Evolutionary conservation across 805 yeast genomes (phyloP).

Genomic region (Teunomyces kruisii): DNA sequence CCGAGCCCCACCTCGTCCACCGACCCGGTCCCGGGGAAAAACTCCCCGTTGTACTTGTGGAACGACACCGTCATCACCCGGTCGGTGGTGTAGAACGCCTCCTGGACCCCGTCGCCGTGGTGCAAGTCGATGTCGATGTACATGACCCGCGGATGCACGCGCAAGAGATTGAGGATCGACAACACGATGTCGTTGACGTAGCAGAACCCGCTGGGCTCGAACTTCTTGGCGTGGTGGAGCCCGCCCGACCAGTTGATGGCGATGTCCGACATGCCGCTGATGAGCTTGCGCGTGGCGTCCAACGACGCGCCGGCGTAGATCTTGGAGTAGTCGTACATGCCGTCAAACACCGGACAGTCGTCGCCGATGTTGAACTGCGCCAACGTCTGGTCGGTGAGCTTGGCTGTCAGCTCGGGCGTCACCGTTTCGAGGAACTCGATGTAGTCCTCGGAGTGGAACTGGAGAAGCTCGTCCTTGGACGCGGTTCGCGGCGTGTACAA

Average conservation of each 20-base stretch:
- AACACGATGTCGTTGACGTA: conserved; percentile 92
- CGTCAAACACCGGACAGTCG: conserved; percentile 94
- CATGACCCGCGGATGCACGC: conserved; percentile 89
- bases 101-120: conserved; percentile 98
- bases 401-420: conserved; percentile 69
- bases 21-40: conserved; percentile 96
- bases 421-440: conserved; percentile 71
- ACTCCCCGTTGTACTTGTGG: conserved; percentile 91
- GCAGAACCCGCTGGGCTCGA: conserved; percentile 94
- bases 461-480: conserved; percentile 70
- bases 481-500: conserved; percentile 82
- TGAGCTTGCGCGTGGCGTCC: conserved; percentile 86
- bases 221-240: conserved; percentile 92
- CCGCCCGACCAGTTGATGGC: conserved; percentile 98
- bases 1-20: conserved; percentile 88
- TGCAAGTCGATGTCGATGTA: conserved; percentile 94
- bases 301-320: conserved; percentile 91
- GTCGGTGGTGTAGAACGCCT: conserved; percentile 92
- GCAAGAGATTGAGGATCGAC: conserved; percentile 76
- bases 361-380: conserved; percentile 86
- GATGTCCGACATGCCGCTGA: conserved; percentile 84
- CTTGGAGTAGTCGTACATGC: conserved; percentile 86
- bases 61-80: conserved; percentile 95
- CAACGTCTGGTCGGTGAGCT: conserved; percentile 54
- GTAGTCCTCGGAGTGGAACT: conserved; percentile 88